Percentiles rank a stretch among this genome's conserved stretches.
Evolutionary conservation across 2,329 filamentous ascomycete species (phyloP).

Genomic region (Chalaropsis thielavioides): DNA sequence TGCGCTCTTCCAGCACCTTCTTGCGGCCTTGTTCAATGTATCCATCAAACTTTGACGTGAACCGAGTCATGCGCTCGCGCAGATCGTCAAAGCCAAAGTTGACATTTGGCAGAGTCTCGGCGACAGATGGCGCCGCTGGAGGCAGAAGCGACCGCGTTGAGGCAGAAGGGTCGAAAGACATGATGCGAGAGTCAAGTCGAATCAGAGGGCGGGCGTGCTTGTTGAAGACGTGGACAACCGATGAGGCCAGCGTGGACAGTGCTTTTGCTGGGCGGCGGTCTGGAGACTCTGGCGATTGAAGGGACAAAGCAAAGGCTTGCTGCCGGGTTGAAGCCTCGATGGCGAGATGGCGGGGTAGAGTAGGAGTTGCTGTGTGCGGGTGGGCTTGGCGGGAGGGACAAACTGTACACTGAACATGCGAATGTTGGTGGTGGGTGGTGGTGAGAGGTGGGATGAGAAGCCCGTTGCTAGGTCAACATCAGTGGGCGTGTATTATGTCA

Average conservation of each 20-base stretch:
- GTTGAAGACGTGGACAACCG: background rate
- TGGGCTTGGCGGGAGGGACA: background rate
- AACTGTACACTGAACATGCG: background rate
- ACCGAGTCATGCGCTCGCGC: slow-evolving; percentile 86
- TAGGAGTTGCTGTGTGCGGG: background rate
- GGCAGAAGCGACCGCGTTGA: slow-evolving; percentile 47
- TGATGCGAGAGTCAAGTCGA: slow-evolving; percentile 22
- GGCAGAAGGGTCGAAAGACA: slow-evolving; percentile 55
- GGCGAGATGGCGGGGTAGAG: background rate
- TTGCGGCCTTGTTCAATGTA: slow-evolving; percentile 90
- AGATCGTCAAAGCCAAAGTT: slow-evolving; percentile 95
- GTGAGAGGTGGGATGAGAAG: background rate
- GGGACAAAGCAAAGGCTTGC: background rate
- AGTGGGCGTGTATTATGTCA: background rate
- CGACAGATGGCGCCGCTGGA: slow-evolving; percentile 51
- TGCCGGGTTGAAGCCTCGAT: background rate
- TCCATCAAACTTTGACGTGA: slow-evolving; percentile 77
- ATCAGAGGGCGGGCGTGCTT: background rate
- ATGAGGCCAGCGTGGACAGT: background rate
- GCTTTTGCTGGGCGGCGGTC: too few relatives aligned
- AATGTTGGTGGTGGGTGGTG: background rate
- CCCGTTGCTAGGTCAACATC: slow-evolving; percentile 8
- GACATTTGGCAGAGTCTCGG: slow-evolving; percentile 68
- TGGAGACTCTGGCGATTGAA: background rate
- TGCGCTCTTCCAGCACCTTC: slow-evolving; percentile 79